Percentiles rank a stretch among this genome's conserved stretches.
These are phyloP conservation scores for Guadua angustifolia DNA, from an alignment of 176 grass and related monocot species.

Conservation along the genomic window DNA sequence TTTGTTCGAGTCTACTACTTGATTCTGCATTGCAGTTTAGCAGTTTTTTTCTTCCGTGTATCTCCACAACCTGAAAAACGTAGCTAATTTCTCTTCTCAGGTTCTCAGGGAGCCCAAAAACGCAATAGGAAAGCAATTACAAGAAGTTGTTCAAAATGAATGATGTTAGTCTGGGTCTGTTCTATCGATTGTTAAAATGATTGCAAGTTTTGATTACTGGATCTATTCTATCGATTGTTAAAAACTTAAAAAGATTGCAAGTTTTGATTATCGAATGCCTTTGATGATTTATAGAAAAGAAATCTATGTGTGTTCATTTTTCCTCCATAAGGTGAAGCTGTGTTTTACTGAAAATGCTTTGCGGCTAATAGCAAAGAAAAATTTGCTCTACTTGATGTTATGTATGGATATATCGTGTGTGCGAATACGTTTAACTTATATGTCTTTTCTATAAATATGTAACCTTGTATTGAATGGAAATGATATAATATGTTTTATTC, in stretches of 20 bases:
- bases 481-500: no score
- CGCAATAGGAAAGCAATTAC: constrained; percentile 68
- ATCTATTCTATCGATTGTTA: not conserved
- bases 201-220: not conserved
- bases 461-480: no score
- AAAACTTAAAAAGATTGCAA: not conserved
- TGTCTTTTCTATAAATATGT: no score
- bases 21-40: not conserved
- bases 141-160: constrained; percentile 80
- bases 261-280: not conserved
- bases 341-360: constrained; percentile 61
- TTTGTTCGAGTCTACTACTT: not conserved
- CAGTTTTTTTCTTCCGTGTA: not conserved
- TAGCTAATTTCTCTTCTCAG: constrained; percentile 43
- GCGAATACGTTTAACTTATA: no score
- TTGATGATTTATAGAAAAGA: constrained; percentile 11
- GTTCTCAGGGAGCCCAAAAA: constrained; percentile 68
- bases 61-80: not conserved
- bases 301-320: constrained; percentile 11
- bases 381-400: no score
- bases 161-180: constrained; percentile 48
- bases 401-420: no score
- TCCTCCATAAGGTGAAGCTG: constrained; percentile 55
- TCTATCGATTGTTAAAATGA: not conserved
- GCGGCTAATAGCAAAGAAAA: constrained; percentile 60